Conservation (phyloP, 352 stramenopile genomes). For the Peronosclerospora sorghi region DNA sequence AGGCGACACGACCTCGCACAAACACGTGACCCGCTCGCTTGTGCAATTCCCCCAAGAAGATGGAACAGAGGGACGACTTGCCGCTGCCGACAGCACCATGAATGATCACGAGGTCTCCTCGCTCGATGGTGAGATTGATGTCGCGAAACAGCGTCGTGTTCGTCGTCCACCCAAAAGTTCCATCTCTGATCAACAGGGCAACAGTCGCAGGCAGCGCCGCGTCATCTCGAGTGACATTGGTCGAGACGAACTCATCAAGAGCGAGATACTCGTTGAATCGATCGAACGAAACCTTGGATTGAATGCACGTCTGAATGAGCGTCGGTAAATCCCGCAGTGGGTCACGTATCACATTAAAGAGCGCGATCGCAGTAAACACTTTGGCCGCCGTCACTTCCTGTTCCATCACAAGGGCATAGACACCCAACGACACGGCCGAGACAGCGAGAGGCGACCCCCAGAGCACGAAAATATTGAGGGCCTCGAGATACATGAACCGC, state of each 20-base stretch:
- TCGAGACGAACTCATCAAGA: conserved; percentile 11
- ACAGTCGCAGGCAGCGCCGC: conserved; percentile 2
- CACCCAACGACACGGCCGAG: conserved; percentile 33
- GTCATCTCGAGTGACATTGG: conserved; percentile 12
- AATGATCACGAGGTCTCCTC: conserved; percentile 39
- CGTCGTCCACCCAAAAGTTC: conserved; percentile 23
- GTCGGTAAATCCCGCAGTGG: conserved; percentile 23
- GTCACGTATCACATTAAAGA: conserved; percentile 33
- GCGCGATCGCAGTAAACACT: conserved; percentile 38
- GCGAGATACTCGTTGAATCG: conserved; percentile 29
- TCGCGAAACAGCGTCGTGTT: conserved; percentile 17
- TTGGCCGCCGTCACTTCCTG: conserved; percentile 35
- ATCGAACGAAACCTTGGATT: conserved; percentile 22
- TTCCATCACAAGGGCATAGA: conserved; percentile 30
- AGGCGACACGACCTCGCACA: conserved; percentile 32
- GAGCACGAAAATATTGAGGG: conserved; percentile 42
- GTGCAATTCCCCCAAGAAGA: conserved; percentile 78
- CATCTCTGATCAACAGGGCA: conserved; percentile 18
- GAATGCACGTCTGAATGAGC: conserved; percentile 26
- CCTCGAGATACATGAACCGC: conserved; percentile 29
- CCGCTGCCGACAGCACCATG: conserved; percentile 33
- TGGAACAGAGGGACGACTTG: conserved; percentile 46
- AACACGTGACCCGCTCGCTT: conserved; percentile 27
- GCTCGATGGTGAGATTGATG: conserved; percentile 26
- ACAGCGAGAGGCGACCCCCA: conserved; percentile 35